phyloP scores from a whole-genome alignment of 2,329 filamentous ascomycete species.

The Aspergillus ochraceoroseus region DNA sequence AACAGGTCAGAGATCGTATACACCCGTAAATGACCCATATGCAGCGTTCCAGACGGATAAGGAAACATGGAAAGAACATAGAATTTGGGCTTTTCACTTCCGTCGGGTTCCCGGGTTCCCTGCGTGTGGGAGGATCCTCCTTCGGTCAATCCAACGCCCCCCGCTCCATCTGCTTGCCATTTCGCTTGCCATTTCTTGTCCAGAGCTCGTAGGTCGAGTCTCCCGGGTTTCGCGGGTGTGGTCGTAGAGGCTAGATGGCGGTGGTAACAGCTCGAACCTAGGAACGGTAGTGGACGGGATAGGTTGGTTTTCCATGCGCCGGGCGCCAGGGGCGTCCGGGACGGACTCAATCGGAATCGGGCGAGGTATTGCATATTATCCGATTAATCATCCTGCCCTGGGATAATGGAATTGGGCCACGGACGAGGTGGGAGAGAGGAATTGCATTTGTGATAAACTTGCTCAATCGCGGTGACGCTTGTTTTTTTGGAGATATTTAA shows the following conservation, averaged over 20 bases:
- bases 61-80: constrained; percentile 92
- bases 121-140: too few species aligned
- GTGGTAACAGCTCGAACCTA: too few species aligned
- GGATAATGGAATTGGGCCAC: background rate
- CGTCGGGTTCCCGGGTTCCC: background rate
- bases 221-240: constrained; percentile 17
- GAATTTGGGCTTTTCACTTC: constrained; percentile 38
- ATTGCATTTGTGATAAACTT: background rate
- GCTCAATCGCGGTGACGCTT: constrained; percentile 8
- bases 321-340: constrained; percentile 19
- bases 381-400: constrained; percentile 22
- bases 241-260: constrained; percentile 11
- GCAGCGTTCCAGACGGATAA: constrained; percentile 80
- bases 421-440: background rate
- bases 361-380: constrained; percentile 28
- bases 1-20: constrained; percentile 88
- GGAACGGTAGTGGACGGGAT: constrained; percentile 15
- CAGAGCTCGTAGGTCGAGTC: constrained; percentile 45
- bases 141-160: too few species aligned
- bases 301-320: constrained; percentile 18
- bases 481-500: constrained; percentile 1
- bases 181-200: constrained; percentile 53
- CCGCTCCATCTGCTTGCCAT: constrained; percentile 38
- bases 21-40: constrained; percentile 80
- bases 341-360: constrained; percentile 26